Percentiles rank a stretch among this genome's conserved stretches.
Evolutionary conservation across 192 early-diverging fungal species (phyloP).

Genomic region (Linnemannia exigua): DNA sequence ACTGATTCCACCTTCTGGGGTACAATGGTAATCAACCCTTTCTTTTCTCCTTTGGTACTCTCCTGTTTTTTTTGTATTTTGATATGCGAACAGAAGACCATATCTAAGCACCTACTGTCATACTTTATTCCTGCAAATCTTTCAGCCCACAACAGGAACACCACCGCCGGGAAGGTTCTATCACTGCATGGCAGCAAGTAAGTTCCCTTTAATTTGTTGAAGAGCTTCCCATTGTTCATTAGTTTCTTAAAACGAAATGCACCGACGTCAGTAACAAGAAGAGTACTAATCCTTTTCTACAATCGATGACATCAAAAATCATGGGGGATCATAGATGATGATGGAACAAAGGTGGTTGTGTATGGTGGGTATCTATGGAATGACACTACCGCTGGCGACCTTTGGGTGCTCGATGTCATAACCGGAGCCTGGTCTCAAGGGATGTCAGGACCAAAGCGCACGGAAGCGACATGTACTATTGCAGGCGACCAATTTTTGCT

Average conservation of each 20-base stretch:
- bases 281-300: too few relatives aligned
- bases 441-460: background rate
- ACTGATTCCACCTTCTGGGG: background rate
- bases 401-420: slow-evolving; percentile 24
- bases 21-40: background rate
- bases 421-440: slow-evolving; percentile 19
- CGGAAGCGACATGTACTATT: too few relatives aligned
- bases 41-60: too few relatives aligned
- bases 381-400: background rate
- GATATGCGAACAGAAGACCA: too few relatives aligned
- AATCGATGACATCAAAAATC: too few relatives aligned
- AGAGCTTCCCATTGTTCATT: background rate
- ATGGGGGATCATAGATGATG: slow-evolving; percentile 23
- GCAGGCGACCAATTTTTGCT: too few relatives aligned
- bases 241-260: too few relatives aligned
- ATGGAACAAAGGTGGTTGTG: slow-evolving; percentile 24
- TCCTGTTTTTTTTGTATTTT: too few relatives aligned
- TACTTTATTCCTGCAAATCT: background rate
- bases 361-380: slow-evolving; percentile 19
- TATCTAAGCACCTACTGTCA: too few relatives aligned
- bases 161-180: background rate
- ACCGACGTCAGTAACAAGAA: too few relatives aligned
- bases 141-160: background rate
- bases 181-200: background rate
- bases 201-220: too few relatives aligned